Evolutionary conservation across 2,329 filamentous ascomycete species (phyloP), one percentile per base, ranked within the genome.

Genomic region (Fusarium denticulatum): DNA sequence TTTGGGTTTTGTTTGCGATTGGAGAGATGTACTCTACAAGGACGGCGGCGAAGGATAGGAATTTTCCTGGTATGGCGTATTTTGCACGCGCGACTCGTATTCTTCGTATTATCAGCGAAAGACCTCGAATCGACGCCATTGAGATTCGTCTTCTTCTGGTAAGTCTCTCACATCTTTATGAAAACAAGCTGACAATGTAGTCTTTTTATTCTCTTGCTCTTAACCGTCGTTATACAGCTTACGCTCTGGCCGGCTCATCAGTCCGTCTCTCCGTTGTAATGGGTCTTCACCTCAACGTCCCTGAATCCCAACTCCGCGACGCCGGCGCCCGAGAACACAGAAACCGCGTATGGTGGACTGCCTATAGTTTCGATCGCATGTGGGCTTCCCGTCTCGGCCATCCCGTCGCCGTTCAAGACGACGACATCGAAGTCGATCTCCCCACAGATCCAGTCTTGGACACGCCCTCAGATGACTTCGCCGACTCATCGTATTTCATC

Each of bases 321-420:
- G 77, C 70, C 22, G 80, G 76, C 0, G 75, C 78, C 3, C 70
- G 83, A 9, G 83, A 86, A 60, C 84, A 85, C 28, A 76, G 84
- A 3, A 80, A 80, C 13, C 77, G 83, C 3, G 77, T 85, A 2
- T 85, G 82, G 81, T 85, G 83, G 83, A 85, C 84, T 0, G 80
- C 84, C 0, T 86, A 85, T 47, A 82, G 79, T 14, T 79, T 86
- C 28, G 85, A 86, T 63, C 82, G 86, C 6, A 84, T 87, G 80
- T 86, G 83, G 82, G 84, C 84, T 7, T 84, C 85, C 0, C 85
- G 86, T 52, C 81, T 87, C 57, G 85, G 86, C 0, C 82, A 87
- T 30, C 85, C 86, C 0, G 82, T 85, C 12, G 84, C 85, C 43
- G 83, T 88, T 11, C 81, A 82, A 18, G 86, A 88, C 57, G 82